phyloP scores from a whole-genome alignment of 2,329 filamentous ascomycete species.

The Fusarium nisikadoi region DNA sequence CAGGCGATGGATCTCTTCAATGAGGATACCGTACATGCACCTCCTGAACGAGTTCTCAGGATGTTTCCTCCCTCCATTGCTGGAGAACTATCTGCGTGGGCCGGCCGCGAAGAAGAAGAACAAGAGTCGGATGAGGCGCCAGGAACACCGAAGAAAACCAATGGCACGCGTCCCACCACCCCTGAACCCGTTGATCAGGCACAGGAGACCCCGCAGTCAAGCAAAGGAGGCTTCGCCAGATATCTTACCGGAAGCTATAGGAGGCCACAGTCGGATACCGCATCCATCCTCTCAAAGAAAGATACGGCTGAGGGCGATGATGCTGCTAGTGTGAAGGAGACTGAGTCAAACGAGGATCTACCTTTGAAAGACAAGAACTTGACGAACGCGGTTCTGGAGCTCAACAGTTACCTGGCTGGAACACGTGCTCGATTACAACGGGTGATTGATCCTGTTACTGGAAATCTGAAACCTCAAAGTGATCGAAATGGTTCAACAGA shows the following conservation, averaged over 20 bases:
- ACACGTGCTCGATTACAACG: constrained; percentile 75
- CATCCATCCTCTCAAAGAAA: constrained; percentile 69
- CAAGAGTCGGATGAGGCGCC: constrained; percentile 54
- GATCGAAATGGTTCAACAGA: constrained; percentile 58
- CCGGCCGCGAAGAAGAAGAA: constrained; percentile 49
- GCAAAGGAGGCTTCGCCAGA: constrained; percentile 62
- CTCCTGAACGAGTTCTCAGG: constrained; percentile 86
- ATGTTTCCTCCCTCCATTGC: constrained; percentile 87
- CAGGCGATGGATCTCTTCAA: constrained; percentile 90
- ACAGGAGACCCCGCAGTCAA: constrained; percentile 50
- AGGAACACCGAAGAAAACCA: constrained; percentile 42
- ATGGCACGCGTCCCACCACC: constrained; percentile 43
- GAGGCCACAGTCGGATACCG: constrained; percentile 62
- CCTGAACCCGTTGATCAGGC: constrained; percentile 44
- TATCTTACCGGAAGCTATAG: constrained; percentile 60
- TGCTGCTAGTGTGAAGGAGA: constrained; percentile 62
- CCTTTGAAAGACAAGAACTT: constrained; percentile 83
- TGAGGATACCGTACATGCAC: constrained; percentile 84
- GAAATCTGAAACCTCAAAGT: constrained; percentile 65
- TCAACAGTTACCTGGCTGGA: constrained; percentile 89
- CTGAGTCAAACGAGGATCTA: constrained; percentile 57
- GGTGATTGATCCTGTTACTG: constrained; percentile 70
- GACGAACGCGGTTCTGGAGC: constrained; percentile 80
- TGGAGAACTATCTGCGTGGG: constrained; percentile 76
- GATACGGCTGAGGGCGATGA: constrained; percentile 65